Conservation (phyloP, 352 stramenopile species). For the Pythium brachiatum region DNA sequence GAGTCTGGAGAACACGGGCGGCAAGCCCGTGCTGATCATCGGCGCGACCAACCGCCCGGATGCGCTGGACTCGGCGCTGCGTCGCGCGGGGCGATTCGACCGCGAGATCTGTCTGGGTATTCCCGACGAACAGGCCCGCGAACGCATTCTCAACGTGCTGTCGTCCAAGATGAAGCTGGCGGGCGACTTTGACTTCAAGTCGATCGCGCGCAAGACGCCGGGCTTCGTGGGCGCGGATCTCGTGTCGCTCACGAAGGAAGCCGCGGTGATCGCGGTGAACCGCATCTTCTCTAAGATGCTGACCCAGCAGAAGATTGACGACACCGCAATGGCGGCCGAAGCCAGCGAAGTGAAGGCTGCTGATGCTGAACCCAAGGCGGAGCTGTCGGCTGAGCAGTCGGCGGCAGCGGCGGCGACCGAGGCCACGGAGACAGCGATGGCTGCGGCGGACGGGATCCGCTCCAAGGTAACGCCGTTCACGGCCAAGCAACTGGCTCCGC, state of each 20-base stretch:
- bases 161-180: constrained; percentile 93
- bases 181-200: constrained; percentile 93
- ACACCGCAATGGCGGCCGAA: constrained; percentile 8
- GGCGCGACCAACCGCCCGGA: constrained; percentile 97
- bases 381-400: background rate
- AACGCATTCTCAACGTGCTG: constrained; percentile 95
- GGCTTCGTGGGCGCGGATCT: constrained; percentile 98
- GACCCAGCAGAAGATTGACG: constrained; percentile 16
- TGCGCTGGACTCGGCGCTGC: constrained; percentile 94
- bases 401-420: background rate
- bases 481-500: constrained; percentile 81
- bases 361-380: constrained; percentile 5
- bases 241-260: constrained; percentile 97
- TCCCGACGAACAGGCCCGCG: constrained; percentile 93
- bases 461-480: constrained; percentile 82
- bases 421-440: constrained; percentile 17
- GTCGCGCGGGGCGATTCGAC: constrained; percentile 97
- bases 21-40: constrained; percentile 96
- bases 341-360: constrained; percentile 11
- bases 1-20: constrained; percentile 85
- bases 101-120: constrained; percentile 98
- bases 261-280: constrained; percentile 97
- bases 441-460: constrained; percentile 61
- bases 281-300: constrained; percentile 94
- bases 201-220: constrained; percentile 91